Base-by-base conservation (phyloP, 1,284 basidiomycete genomes). In the Pseudomicrostroma phylloplanum region DNA sequence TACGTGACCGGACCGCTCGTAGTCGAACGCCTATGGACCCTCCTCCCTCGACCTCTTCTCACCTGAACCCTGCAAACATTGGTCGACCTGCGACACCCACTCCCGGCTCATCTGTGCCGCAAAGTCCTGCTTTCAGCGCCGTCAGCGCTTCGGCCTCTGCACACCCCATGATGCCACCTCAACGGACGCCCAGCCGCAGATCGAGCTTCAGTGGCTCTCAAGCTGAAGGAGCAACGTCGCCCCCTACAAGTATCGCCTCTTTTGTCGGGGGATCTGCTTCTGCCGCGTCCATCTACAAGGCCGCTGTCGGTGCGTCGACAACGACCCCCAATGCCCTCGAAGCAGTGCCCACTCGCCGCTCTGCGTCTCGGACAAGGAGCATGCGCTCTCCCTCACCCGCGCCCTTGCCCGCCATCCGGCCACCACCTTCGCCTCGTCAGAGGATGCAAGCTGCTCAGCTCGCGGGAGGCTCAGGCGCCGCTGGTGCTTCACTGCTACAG, bases 331-430 rank as follows among this genome's bases (percentile, higher is more conserved):
- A 21, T 25, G 51, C 8, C 23, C 51, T 39, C 21, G 19, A 36
- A 36, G 30, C 30, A 9, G 30, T 36, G 9, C 17, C 51, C 11
- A 42, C 21, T 21, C 59, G 43, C 42, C 69, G 73, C 12, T 72
- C 73, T 6, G 70, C 66, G 17, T 76, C 73, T 8, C 60, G 69
- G 1, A 67, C 67, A 2, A 67, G 70, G 9, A 70, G 68, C 60
- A 67, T 73, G 48, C 68, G 73, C 19, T 75, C 71, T 23, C 70
- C 65, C 66, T 80, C 59, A 86, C 81, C 51, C 72, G 80, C 49
- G 72, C 81, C 57, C 78, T 80, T 78, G 39, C 76, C 76, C 11
- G 68, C 74, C 41, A 78, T 78, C 26, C 70, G 72, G 13, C 68
- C 75, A 0, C 74, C 75, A 26, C 74, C 73, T 9, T 70, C 70